Conservation (phyloP, 257 asterid species). For the Thymus quinquecostatus region DNA sequence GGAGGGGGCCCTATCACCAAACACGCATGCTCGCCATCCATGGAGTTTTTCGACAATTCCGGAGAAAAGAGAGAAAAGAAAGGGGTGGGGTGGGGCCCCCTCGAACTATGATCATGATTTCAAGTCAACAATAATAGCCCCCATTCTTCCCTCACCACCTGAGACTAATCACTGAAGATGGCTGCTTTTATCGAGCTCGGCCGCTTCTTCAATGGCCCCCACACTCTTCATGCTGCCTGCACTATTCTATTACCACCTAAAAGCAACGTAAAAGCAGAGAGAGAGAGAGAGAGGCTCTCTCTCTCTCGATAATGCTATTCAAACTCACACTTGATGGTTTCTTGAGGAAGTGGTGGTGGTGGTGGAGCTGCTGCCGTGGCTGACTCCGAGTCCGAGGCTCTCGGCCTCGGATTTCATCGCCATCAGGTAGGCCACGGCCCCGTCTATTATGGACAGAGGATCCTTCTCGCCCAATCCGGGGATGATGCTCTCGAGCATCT, state of each 20-base stretch:
- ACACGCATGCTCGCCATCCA: slow-evolving; percentile 78
- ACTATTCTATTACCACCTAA: slow-evolving; percentile 31
- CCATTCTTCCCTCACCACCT: slow-evolving; percentile 35
- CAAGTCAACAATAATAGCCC: slow-evolving; percentile 50
- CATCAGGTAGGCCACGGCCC: slow-evolving; percentile 65
- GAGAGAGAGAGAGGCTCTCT: slow-evolving; percentile 38
- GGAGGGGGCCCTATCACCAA: slow-evolving; percentile 67
- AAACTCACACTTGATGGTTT: slow-evolving; percentile 38
- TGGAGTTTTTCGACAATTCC: slow-evolving; percentile 44
- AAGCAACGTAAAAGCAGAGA: slow-evolving; percentile 10
- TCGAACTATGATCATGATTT: slow-evolving; percentile 36
- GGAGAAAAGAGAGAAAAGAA: slow-evolving; percentile 22
- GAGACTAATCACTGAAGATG: slow-evolving; percentile 20
- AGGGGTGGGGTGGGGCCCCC: too few relatives aligned
- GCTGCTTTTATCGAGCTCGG: slow-evolving; percentile 39
- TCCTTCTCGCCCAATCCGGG: slow-evolving; percentile 58
- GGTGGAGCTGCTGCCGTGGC: neutral
- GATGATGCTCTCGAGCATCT: slow-evolving; percentile 53
- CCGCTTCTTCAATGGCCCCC: slow-evolving; percentile 39
- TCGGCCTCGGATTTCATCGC: slow-evolving; percentile 63
- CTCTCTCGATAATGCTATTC: slow-evolving; percentile 32
- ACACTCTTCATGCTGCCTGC: slow-evolving; percentile 34
- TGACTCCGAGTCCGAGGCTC: slow-evolving; percentile 38
- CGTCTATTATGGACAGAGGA: slow-evolving; percentile 67
- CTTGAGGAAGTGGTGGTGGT: neutral